Conservation (phyloP, 345 rosid species). For the Dimocarpus longan region DNA sequence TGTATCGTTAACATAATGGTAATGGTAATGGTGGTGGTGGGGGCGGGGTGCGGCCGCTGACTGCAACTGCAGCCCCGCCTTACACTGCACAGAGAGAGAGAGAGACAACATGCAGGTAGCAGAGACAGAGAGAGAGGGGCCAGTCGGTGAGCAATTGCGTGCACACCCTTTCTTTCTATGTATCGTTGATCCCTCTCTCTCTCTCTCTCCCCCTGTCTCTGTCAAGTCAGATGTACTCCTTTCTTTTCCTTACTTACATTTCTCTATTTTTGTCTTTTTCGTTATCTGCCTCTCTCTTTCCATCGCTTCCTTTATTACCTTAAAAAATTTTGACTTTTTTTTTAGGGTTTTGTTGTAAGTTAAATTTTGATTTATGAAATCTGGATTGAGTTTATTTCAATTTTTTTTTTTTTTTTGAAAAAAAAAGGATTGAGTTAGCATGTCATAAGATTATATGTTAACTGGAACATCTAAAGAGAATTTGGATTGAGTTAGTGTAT, state of each 20-base stretch:
- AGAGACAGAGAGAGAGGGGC: background rate
- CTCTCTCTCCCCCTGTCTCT: background rate
- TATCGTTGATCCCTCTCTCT: background rate
- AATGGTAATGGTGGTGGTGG: background rate
- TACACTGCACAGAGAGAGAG: too few species aligned
- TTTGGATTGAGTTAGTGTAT: too few species aligned
- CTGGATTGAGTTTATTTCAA: too few species aligned
- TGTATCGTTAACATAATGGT: background rate
- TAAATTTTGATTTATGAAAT: too few species aligned
- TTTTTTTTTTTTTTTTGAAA: too few species aligned
- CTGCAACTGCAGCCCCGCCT: background rate
- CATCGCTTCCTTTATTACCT: too few species aligned
- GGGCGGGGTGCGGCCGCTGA: background rate
- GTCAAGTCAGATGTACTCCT: background rate
- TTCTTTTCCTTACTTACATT: background rate
- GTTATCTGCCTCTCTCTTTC: background rate
- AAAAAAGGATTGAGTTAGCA: too few species aligned
- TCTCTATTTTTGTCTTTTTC: background rate
- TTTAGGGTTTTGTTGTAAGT: too few species aligned
- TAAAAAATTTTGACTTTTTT: too few species aligned
- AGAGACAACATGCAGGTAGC: too few species aligned
- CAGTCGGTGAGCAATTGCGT: slow-evolving; percentile 32
- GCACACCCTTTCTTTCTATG: slow-evolving; percentile 20
- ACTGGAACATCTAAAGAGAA: too few species aligned
- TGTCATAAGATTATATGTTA: too few species aligned